These are phyloP conservation scores for Naganishia cerealis DNA, from an alignment of 1,284 basidiomycete species.

Conservation along the genomic window DNA sequence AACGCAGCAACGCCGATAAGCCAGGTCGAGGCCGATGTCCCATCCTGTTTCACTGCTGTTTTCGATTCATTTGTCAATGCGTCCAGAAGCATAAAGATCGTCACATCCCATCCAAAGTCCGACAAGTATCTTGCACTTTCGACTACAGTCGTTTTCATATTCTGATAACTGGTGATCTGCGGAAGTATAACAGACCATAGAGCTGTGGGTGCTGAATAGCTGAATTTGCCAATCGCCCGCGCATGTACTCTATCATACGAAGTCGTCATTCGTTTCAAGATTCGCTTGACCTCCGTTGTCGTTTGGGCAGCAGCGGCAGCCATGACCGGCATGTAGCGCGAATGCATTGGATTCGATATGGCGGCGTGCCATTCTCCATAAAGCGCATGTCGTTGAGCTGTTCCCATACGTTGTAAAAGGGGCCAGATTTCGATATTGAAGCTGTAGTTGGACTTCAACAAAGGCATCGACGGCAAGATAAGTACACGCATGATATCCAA, in stretches of 20 bases:
- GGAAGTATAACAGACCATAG: conserved; percentile 86
- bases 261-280: conserved; percentile 53
- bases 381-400: conserved; percentile 76
- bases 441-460: conserved; percentile 80
- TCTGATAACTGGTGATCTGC: conserved; percentile 96
- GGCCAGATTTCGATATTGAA: conserved; percentile 85
- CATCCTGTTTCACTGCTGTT: conserved; percentile 84
- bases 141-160: conserved; percentile 84
- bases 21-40: conserved; percentile 89
- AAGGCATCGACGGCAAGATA: conserved; percentile 80
- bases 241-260: conserved; percentile 56
- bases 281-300: conserved; percentile 56
- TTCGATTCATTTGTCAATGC: conserved; percentile 82
- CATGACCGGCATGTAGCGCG: conserved; percentile 43
- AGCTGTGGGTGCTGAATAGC: conserved; percentile 88
- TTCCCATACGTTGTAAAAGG: conserved; percentile 74
- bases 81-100: conserved; percentile 84
- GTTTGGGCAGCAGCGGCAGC: conserved; percentile 51
- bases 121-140: conserved; percentile 87
- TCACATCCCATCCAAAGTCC: conserved; percentile 88
- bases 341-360: conserved; percentile 53
- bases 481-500: conserved; percentile 74
- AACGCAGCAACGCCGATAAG: conserved; percentile 85
- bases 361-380: conserved; percentile 93
- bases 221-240: conserved; percentile 87